These are phyloP conservation scores for Gastrolobium villosum DNA, from an alignment of 306 rosid species.

Conservation along the genomic window DNA sequence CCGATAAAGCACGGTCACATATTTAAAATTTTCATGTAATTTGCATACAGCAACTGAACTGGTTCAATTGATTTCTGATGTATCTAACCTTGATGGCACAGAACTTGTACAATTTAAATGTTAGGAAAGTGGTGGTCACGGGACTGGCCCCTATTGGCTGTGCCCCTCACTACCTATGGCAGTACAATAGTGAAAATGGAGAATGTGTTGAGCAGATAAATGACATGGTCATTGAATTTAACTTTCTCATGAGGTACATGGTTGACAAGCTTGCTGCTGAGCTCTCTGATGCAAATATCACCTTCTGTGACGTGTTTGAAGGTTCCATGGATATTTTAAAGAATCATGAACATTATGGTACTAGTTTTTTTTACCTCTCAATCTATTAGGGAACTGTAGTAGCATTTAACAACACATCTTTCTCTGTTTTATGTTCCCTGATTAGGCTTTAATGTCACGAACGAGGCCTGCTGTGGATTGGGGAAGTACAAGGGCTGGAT, in stretches of 20 bases:
- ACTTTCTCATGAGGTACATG: constrained; percentile 80
- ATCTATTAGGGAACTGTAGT: constrained; percentile 21
- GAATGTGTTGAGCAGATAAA: constrained; percentile 80
- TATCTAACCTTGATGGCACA: constrained; percentile 52
- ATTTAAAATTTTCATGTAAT: constrained; percentile 3
- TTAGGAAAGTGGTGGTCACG: constrained; percentile 75
- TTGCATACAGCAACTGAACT: constrained; percentile 4
- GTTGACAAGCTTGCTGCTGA: constrained; percentile 65
- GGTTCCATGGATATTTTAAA: constrained; percentile 84
- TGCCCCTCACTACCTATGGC: constrained; percentile 84
- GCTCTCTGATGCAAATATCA: constrained; percentile 66
- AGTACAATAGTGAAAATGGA: constrained; percentile 64
- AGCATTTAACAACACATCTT: constrained; percentile 34
- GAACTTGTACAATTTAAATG: constrained; percentile 80
- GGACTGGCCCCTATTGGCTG: constrained; percentile 97
- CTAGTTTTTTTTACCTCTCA: background rate
- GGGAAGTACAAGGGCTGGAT: constrained; percentile 88
- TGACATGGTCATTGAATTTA: constrained; percentile 83
- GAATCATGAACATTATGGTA: constrained; percentile 77
- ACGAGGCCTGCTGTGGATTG: constrained; percentile 90
- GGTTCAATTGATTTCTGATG: constrained; percentile 35
- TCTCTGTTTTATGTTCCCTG: constrained; percentile 38
- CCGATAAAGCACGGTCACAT: background rate
- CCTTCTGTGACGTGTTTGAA: constrained; percentile 78
- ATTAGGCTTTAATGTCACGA: constrained; percentile 79